These are phyloP conservation scores for Conringia planisiliqua DNA, from an alignment of 345 rosid species.

Conservation along the genomic window DNA sequence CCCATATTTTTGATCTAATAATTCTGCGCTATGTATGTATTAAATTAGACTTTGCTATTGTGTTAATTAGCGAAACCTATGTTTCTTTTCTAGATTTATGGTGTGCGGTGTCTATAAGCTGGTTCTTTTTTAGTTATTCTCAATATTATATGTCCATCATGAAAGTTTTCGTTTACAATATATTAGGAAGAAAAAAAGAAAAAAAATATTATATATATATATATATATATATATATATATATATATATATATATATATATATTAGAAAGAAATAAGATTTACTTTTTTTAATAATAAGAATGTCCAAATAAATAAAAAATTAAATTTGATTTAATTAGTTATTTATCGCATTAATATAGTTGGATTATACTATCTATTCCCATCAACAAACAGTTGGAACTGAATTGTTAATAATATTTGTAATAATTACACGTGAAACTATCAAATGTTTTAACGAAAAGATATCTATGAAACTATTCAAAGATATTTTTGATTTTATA, in stretches of 20 bases:
- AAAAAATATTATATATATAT: no score
- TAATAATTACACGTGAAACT: no score
- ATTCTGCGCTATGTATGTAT: slow-evolving; percentile 7
- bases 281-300: not conserved
- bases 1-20: slow-evolving; percentile 24
- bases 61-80: not conserved
- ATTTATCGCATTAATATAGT: not conserved
- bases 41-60: not conserved
- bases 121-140: not conserved
- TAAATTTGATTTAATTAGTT: not conserved
- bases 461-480: no score
- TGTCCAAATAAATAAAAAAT: not conserved
- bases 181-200: not conserved
- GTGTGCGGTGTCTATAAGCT: not conserved
- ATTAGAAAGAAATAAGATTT: not conserved
- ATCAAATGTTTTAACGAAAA: no score
- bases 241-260: no score
- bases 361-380: not conserved
- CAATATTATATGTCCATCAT: not conserved
- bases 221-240: no score
- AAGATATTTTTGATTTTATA: no score
- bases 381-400: not conserved
- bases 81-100: not conserved
- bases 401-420: no score
- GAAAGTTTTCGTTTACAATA: not conserved